A percentile compares a stretch with the other conserved stretches of the same genome.
These are phyloP conservation scores for Chalara sp. DNA, from an alignment of 2,329 filamentous ascomycete genomes.

Conservation along the genomic window DNA sequence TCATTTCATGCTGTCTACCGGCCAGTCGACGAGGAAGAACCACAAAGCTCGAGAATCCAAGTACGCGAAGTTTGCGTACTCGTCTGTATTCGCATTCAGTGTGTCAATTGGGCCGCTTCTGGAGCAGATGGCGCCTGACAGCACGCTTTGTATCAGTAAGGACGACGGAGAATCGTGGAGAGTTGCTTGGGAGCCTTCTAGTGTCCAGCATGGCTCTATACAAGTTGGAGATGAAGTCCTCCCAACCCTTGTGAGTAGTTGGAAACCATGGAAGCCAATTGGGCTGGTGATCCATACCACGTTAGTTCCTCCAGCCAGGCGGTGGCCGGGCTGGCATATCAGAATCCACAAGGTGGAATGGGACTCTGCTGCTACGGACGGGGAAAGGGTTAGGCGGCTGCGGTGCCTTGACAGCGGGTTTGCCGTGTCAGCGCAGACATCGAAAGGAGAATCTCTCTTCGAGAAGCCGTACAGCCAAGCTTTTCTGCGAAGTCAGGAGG, in stretches of 20 bases:
- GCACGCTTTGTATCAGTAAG: slow-evolving; percentile 15
- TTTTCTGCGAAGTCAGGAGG: background rate
- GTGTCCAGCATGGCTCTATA: slow-evolving; percentile 3
- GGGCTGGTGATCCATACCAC: slow-evolving; percentile 29
- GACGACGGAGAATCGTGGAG: slow-evolving; percentile 20
- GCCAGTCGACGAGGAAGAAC: slow-evolving; percentile 32
- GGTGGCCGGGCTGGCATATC: slow-evolving; percentile 33
- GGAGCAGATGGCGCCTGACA: slow-evolving; percentile 25
- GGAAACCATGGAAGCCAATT: slow-evolving; percentile 9
- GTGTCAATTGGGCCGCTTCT: slow-evolving; percentile 32
- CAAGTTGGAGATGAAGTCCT: slow-evolving; percentile 2
- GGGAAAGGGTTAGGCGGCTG: background rate
- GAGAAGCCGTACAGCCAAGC: background rate
- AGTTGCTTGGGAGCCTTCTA: slow-evolving; percentile 15
- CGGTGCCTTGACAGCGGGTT: slow-evolving; percentile 14
- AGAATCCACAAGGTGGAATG: slow-evolving; percentile 27
- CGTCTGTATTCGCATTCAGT: slow-evolving; percentile 39
- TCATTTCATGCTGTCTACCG: slow-evolving; percentile 36
- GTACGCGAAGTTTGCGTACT: slow-evolving; percentile 42
- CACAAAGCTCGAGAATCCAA: slow-evolving; percentile 37
- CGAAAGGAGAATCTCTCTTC: no score
- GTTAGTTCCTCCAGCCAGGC: slow-evolving; percentile 27
- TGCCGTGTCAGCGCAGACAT: slow-evolving; percentile 11
- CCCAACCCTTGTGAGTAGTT: slow-evolving; percentile 13
- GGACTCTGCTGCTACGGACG: no score